Evolutionary conservation across 73 alveolate genomes (phyloP).

Genomic region (Paramecium caudatum): DNA sequence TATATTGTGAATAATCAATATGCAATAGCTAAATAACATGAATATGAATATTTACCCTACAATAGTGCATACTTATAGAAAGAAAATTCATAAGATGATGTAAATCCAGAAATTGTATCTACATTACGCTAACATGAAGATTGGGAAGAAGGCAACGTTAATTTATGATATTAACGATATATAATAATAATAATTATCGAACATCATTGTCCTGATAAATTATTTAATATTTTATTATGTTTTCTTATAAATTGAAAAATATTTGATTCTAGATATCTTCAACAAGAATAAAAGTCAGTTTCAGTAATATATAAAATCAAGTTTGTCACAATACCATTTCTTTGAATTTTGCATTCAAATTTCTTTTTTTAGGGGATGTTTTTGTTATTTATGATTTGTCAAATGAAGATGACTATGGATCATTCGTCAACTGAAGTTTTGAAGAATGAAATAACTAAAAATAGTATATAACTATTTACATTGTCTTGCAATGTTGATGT

Average conservation of each 20-base stretch:
- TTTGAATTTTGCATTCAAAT: constrained; percentile 23
- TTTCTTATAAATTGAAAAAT: no score
- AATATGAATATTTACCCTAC: constrained; percentile 74
- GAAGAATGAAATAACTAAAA: not conserved
- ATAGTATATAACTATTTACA: not conserved
- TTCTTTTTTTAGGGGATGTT: constrained; percentile 11
- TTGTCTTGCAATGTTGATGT: not conserved
- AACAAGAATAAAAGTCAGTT: no score
- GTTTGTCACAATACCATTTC: constrained; percentile 12
- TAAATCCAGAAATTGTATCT: constrained; percentile 65
- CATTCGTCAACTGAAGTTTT: not conserved
- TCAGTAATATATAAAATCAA: no score
- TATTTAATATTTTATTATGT: no score
- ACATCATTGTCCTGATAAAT: no score
- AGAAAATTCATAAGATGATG: constrained; percentile 70
- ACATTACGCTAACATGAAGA: not conserved
- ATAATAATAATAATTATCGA: not conserved
- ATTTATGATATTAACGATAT: not conserved
- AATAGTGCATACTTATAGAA: constrained; percentile 75
- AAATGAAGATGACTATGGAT: not conserved
- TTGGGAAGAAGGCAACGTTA: constrained; percentile 33
- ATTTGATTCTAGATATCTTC: no score
- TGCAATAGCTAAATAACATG: constrained; percentile 52
- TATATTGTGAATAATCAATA: constrained; percentile 40
- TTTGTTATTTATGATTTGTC: not conserved